Evolutionary conservation across 78 protist species (phyloP), one percentile per base, ranked within the genome.

Genomic region (Dictyostelium firmibasis): DNA sequence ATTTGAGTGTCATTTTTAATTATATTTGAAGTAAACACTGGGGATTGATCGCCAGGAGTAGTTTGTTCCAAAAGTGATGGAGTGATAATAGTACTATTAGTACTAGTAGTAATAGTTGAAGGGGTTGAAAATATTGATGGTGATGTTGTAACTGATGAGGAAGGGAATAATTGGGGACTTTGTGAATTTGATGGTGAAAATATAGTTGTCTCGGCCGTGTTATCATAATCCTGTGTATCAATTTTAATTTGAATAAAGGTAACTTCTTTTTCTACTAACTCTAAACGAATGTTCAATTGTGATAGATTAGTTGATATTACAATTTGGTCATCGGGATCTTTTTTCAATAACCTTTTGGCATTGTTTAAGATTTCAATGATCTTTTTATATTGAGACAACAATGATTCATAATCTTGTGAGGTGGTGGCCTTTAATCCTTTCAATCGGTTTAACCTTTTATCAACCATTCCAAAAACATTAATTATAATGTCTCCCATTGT

Each of bases 391-490:
- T 89, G 76, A 13, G 84, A 76, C 8, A 89, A 41, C 1, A 64
- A 27, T 2, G 75, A 33, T 16, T 50, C 75, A 7, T 20, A 11
- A 82, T 82, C 86, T 25, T 29, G 35, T 20, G 10, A 67, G 2
- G 94, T 81, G 5, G 7, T 81, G 0, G 82, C 44, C 29, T 74
- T 36, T 31, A 67, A 38, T 23, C 94, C 94, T 25, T 89, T 89
- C 16, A 89, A 47, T 50, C 94, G 16, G 50, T 89, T 89, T 11
- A 89, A 62, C 75, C 94, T 89, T 77, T 89, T 89, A n/a, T 89
- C 94, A 3, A 89, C 94, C 31, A 89, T n/a, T 4, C 77, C 75
- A 57, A 89, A 81, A 27, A 89, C 79, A 89, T 67, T 89, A 69
- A 89, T 43, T 18, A 89, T 81, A 5, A 89, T 84, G 41, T 84